These are phyloP conservation scores for Austroboletus novae-zelandiae DNA, from an alignment of 1,284 basidiomycete genomes.

Conservation along the genomic window DNA sequence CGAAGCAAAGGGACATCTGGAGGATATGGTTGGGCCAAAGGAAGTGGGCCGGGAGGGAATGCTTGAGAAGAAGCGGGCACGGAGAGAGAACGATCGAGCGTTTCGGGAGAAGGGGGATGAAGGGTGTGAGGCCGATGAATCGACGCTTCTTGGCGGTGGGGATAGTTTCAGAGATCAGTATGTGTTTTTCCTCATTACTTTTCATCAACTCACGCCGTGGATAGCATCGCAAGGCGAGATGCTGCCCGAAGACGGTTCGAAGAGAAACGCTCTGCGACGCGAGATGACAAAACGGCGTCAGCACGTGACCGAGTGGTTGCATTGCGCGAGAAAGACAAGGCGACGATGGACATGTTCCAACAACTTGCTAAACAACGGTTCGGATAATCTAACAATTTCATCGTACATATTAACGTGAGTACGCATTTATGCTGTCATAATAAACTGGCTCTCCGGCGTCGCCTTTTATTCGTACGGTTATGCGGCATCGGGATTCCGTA, in stretches of 20 bases:
- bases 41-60: slow-evolving; percentile 69
- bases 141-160: slow-evolving; percentile 67
- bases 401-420: slow-evolving; percentile 8
- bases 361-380: slow-evolving; percentile 73
- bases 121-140: slow-evolving; percentile 65
- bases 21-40: slow-evolving; percentile 72
- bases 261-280: slow-evolving; percentile 41
- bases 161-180: slow-evolving; percentile 72
- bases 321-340: slow-evolving; percentile 69
- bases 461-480: background rate
- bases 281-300: slow-evolving; percentile 47
- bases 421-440: background rate
- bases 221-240: slow-evolving; percentile 66
- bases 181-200: slow-evolving; percentile 26
- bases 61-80: slow-evolving; percentile 72
- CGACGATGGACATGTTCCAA: slow-evolving; percentile 84
- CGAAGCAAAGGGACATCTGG: slow-evolving; percentile 65
- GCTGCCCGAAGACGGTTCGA: slow-evolving; percentile 56
- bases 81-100: slow-evolving; percentile 58
- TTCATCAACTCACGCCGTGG: slow-evolving; percentile 9
- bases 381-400: slow-evolving; percentile 40
- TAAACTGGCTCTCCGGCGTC: background rate
- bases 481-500: background rate
- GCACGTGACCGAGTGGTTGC: slow-evolving; percentile 53
- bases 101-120: slow-evolving; percentile 74